Conservation (phyloP, 2,329 filamentous ascomycete genomes). For the Cordyceps pruinosa region DNA sequence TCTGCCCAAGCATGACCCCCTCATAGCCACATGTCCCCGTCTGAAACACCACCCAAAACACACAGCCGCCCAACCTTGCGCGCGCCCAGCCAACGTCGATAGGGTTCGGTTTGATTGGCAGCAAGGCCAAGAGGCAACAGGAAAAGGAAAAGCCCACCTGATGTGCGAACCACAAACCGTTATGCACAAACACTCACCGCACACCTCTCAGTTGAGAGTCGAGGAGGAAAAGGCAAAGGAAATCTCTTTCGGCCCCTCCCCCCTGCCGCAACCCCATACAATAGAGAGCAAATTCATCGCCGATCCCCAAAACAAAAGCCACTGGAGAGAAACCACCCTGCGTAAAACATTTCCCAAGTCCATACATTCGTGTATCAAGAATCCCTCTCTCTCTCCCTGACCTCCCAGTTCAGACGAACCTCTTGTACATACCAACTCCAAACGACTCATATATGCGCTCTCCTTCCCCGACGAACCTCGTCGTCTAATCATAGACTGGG, state of each 20-base stretch:
- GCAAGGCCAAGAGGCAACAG: too few species aligned
- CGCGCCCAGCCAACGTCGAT: not conserved
- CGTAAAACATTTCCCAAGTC: not conserved
- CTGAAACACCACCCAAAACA: constrained; percentile 8
- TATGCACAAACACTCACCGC: too few species aligned
- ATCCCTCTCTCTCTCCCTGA: not conserved
- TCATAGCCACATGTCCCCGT: not conserved
- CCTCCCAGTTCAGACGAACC: not conserved
- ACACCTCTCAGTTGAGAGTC: too few species aligned
- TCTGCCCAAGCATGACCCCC: not conserved
- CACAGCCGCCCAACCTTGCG: not conserved
- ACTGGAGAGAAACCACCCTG: not conserved
- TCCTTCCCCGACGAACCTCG: not conserved
- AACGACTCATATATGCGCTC: not conserved
- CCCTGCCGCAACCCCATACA: too few species aligned
- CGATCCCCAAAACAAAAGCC: not conserved
- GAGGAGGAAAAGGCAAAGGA: too few species aligned
- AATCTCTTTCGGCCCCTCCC: too few species aligned
- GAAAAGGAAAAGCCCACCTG: too few species aligned
- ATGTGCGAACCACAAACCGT: too few species aligned
- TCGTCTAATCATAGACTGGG: not conserved
- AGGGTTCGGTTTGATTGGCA: too few species aligned
- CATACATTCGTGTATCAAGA: not conserved
- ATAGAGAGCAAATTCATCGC: too few species aligned
- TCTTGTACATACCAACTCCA: not conserved